Evolutionary conservation across 805 yeast genomes (phyloP).

Genomic region (Myxozyma melibiosi): DNA sequence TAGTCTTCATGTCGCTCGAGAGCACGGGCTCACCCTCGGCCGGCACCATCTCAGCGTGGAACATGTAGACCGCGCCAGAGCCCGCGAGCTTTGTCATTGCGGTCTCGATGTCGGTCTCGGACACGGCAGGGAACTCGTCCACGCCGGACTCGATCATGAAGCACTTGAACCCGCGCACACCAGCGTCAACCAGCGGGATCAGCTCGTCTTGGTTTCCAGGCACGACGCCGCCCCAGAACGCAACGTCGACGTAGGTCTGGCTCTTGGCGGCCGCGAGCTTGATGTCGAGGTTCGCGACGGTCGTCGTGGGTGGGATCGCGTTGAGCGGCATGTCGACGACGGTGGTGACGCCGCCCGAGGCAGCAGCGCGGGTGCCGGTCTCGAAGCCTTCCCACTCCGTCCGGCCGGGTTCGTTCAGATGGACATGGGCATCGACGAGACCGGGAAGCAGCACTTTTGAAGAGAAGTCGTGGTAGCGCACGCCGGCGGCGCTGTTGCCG

Average conservation of each 20-base stretch:
- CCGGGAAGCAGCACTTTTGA: slow-evolving; percentile 82
- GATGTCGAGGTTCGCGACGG: slow-evolving; percentile 68
- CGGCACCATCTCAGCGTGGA: slow-evolving; percentile 90
- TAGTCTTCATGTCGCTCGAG: slow-evolving; percentile 28
- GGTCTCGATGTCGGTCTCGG: slow-evolving; percentile 59
- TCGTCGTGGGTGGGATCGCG: slow-evolving; percentile 95
- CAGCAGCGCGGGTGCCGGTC: slow-evolving; percentile 94
- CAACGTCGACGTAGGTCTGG: slow-evolving; percentile 90
- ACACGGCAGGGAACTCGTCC: slow-evolving; percentile 88
- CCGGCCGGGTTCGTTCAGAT: slow-evolving; percentile 94
- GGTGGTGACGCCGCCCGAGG: slow-evolving; percentile 94
- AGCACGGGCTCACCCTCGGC: slow-evolving; percentile 29
- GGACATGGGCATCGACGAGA: slow-evolving; percentile 90
- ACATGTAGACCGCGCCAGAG: slow-evolving; percentile 73
- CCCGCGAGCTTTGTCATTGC: slow-evolving; percentile 69
- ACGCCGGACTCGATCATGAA: slow-evolving; percentile 95
- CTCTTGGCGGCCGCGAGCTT: slow-evolving; percentile 78
- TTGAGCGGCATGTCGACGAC: slow-evolving; percentile 95
- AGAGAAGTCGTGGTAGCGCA: slow-evolving; percentile 55
- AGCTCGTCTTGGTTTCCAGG: slow-evolving; percentile 74
- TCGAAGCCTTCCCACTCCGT: slow-evolving; percentile 99
- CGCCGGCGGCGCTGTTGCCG: slow-evolving; percentile 1
- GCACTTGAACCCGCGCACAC: slow-evolving; percentile 93
- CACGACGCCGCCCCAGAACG: slow-evolving; percentile 94
- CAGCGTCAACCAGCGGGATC: slow-evolving; percentile 74